Conservation (phyloP, 2,329 filamentous ascomycete species). For the Diaporthe sp. region DNA sequence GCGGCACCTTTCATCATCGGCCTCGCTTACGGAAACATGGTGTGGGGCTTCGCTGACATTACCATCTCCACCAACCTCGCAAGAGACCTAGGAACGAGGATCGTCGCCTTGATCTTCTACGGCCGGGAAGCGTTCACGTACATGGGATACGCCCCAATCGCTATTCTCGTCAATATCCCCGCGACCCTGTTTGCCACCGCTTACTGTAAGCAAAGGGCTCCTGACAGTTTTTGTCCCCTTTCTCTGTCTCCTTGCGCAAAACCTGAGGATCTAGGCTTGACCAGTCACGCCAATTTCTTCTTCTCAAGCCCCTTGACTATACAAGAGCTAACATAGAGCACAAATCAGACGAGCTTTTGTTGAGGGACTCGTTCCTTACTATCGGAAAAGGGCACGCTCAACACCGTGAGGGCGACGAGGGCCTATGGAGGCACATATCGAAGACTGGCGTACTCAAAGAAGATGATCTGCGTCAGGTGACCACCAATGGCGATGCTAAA, state of each 20-base stretch:
- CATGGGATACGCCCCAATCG: conserved; percentile 62
- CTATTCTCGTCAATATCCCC: conserved; percentile 68
- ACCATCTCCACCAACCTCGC: conserved; percentile 70
- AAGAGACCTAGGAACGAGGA: conserved; percentile 69
- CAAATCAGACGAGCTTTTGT: conserved; percentile 55
- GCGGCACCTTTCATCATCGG: conserved; percentile 68
- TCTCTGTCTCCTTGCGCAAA: background rate
- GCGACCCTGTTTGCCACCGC: conserved; percentile 68
- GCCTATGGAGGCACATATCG: conserved; percentile 57
- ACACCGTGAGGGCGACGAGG: conserved; percentile 66
- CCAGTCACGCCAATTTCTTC: too few relatives aligned
- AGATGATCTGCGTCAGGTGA: conserved; percentile 36
- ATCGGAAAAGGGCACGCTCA: conserved; percentile 63
- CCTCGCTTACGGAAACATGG: conserved; percentile 65
- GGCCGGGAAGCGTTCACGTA: conserved; percentile 61
- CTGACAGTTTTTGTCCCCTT: background rate
- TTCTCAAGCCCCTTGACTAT: too few relatives aligned
- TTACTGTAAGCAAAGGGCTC: conserved; percentile 55
- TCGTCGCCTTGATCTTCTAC: conserved; percentile 71
- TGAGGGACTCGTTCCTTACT: conserved; percentile 65
- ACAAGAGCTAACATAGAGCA: background rate
- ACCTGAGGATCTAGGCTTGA: too few relatives aligned
- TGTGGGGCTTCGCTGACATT: conserved; percentile 69
- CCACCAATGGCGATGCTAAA: conserved; percentile 30
- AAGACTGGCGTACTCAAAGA: conserved; percentile 51